Evolutionary conservation across 2,329 filamentous ascomycete species (phyloP), one percentile per base, ranked within the genome.

Genomic region (Talaromyces sp.): DNA sequence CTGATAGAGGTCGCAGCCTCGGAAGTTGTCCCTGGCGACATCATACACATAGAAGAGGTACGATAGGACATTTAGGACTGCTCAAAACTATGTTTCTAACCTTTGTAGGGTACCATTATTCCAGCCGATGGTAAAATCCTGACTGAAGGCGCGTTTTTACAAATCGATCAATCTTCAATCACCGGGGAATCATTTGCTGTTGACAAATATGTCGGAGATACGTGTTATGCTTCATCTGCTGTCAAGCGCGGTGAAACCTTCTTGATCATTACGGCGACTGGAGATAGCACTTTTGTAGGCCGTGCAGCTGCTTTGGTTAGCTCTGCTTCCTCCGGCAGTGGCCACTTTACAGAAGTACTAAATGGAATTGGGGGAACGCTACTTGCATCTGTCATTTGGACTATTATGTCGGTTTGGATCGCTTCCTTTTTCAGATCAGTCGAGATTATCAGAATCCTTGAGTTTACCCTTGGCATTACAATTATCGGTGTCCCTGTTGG

Each of bases 401-500:
- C 89, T 63, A 83, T 92, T 51, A 79, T 95, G 60, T 75, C 93
- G 48, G 89, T 95, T 75, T 96, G 91, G 91, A 78, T 95, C 61
- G 86, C 88, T 17, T 89, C 86, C 1, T 96, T 93, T 81, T 96
- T 95, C 79, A 88, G 91, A 60, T 92, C 88, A 69, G 92, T 93
- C 76, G 74, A 73, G 59, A 95, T 94, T 63, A 85, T 92, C 62
- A 76, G 77, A 5, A 95, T 96, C 60, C 85, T 96, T 50, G 82
- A 89, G 64, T 94, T 91, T 78, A 94, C 91, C 57, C 82, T 96
- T 45, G 90, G 89, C 64, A 92, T 96, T 67, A 94, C 89, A 67
- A 93, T 96, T 64, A 89, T 95, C 62, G 91, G 91, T 83, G 91
- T 96, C 25, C 91, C 91, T 56, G 91, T 96, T 76, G 91, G 91